Evolutionary conservation across 1,284 basidiomycete species (phyloP).

Genomic region (Mrakiaceae sp.): DNA sequence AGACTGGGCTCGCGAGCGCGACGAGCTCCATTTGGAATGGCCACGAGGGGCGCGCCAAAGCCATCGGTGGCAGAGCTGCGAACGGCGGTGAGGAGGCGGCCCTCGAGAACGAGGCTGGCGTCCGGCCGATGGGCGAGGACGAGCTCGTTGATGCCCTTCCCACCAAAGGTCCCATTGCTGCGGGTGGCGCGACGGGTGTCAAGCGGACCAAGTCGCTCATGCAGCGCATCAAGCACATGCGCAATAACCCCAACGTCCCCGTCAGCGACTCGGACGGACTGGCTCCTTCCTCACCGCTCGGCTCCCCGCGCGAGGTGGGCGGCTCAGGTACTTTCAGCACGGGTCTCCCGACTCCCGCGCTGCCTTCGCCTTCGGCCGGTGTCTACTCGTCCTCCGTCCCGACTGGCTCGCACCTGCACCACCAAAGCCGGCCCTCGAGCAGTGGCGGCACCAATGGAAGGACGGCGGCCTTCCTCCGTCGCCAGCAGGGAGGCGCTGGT

Average conservation of each 20-base stretch:
- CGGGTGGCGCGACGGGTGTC: conserved; percentile 24
- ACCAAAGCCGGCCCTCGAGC: neutral
- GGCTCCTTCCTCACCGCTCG: neutral
- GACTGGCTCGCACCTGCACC: neutral
- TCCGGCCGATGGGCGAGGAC: neutral
- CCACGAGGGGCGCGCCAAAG: neutral
- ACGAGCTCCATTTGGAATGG: conserved; percentile 16
- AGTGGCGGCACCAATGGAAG: neutral
- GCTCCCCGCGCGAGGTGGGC: neutral
- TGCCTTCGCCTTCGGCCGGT: neutral
- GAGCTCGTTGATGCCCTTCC: conserved; percentile 4
- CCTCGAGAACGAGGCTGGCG: neutral
- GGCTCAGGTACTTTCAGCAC: neutral
- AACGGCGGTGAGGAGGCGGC: neutral
- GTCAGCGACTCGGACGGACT: neutral
- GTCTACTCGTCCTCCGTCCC: neutral
- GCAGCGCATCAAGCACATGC: conserved; percentile 37
- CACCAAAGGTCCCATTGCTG: neutral
- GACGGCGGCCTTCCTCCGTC: neutral
- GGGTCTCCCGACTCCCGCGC: neutral
- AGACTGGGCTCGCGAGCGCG: conserved; percentile 15
- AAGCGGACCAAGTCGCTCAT: conserved; percentile 37
- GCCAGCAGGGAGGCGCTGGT: neutral
- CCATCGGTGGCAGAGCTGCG: neutral
- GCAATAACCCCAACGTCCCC: conserved; percentile 17